Evolutionary conservation across 2,329 filamentous ascomycete genomes (phyloP).

Genomic region (Coniochaeta sp.): DNA sequence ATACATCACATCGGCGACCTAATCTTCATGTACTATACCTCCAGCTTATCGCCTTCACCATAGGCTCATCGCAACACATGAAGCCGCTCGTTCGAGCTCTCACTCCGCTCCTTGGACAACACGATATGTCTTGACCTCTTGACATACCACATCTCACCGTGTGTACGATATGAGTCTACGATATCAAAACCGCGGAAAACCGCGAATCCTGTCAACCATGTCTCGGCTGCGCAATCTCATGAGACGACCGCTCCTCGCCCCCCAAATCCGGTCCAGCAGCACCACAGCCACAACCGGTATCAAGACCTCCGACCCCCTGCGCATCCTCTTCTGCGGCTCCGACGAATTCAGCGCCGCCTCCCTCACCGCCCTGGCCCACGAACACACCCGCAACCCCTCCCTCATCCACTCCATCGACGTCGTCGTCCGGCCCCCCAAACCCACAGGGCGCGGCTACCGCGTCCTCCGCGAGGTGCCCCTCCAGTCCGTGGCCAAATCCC

Average conservation of each 20-base stretch:
- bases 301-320: constrained; percentile 50
- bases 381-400: constrained; percentile 42
- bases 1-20: too few relatives aligned
- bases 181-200: too few relatives aligned
- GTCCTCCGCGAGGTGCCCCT: constrained; percentile 52
- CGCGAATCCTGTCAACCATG: not conserved
- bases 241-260: not conserved
- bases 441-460: constrained; percentile 67
- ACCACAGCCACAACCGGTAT: not conserved
- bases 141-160: not conserved
- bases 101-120: not conserved
- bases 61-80: too few relatives aligned
- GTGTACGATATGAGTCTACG: not conserved
- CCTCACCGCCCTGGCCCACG: constrained; percentile 59
- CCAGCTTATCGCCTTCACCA: too few relatives aligned
- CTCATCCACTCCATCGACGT: constrained; percentile 76
- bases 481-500: constrained; percentile 52
- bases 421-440: constrained; percentile 72
- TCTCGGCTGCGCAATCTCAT: not conserved
- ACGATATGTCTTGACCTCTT: not conserved
- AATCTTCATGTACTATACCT: too few relatives aligned
- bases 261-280: not conserved
- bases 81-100: not conserved
- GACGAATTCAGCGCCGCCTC: constrained; percentile 83
- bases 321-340: constrained; percentile 90